Percentiles rank a stretch among this genome's conserved stretches.
Conservation (phyloP, 768 basidiomycete genomes). For the Postia placenta region DNA sequence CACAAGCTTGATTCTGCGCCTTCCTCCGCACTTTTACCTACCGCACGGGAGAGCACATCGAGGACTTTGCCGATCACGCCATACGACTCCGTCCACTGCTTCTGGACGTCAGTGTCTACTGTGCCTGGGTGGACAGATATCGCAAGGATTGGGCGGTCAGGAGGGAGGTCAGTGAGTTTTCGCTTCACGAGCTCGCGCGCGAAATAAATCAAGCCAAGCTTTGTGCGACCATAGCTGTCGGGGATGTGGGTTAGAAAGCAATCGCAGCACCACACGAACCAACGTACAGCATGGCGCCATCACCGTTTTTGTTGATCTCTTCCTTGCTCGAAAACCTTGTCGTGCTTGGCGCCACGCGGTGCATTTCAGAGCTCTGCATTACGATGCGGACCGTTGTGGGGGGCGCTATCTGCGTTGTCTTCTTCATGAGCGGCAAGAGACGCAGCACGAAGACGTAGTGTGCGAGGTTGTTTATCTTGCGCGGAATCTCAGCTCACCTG, state of each 20-base stretch:
- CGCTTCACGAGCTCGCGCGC: constrained; percentile 18
- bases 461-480: constrained; percentile 23
- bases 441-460: constrained; percentile 22
- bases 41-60: constrained; percentile 13
- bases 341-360: constrained; percentile 16
- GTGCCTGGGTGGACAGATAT: constrained; percentile 24
- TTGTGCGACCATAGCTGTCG: constrained; percentile 16
- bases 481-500: neutral
- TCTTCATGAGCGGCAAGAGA: constrained; percentile 22
- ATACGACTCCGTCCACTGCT: constrained; percentile 20
- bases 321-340: constrained; percentile 19
- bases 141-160: constrained; percentile 17
- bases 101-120: constrained; percentile 24
- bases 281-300: constrained; percentile 17
- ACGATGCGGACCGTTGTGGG: constrained; percentile 23
- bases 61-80: constrained; percentile 17
- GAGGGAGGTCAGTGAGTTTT: constrained; percentile 10
- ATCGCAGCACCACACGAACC: neutral
- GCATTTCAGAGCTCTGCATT: constrained; percentile 25
- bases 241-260: too few relatives aligned
- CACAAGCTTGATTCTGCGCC: constrained; percentile 25
- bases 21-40: constrained; percentile 23
- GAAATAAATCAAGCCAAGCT: constrained; percentile 22
- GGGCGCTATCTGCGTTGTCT: constrained; percentile 16
- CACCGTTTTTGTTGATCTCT: constrained; percentile 20